Percentiles rank a stretch among this genome's conserved stretches.
phyloP scores from a whole-genome alignment of 139 green algal species.

The Mychonastes homosphaera region DNA sequence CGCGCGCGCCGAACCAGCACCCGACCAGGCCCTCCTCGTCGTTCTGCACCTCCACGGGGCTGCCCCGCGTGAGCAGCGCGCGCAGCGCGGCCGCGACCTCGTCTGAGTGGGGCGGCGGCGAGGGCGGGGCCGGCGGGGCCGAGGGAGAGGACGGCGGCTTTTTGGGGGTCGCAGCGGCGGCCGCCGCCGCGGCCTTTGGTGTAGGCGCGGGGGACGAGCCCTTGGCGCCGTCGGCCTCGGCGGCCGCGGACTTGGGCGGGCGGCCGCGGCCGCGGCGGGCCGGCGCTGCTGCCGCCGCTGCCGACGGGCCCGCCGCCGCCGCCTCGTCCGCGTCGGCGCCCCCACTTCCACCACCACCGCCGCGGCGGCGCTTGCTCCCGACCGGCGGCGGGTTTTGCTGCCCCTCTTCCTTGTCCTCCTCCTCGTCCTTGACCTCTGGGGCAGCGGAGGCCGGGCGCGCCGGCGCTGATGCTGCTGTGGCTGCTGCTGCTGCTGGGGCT shows the following conservation, averaged over 20 bases:
- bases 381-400: neutral
- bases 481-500: conserved; percentile 2
- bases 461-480: conserved; percentile 4
- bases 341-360: neutral
- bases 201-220: no score
- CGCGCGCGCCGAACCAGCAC: conserved; percentile 17
- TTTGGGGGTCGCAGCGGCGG: neutral
- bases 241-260: no score
- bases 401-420: neutral
- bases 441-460: no score
- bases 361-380: neutral
- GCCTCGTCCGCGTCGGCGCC: conserved; percentile 1
- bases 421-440: no score
- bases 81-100: neutral
- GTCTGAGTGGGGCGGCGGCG: neutral
- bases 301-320: no score
- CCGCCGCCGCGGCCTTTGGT: neutral
- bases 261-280: no score
- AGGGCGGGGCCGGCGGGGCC: conserved; percentile 2
- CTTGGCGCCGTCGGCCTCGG: no score
- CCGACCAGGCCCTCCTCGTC: conserved; percentile 31
- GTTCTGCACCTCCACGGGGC: conserved; percentile 23
- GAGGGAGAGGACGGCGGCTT: conserved; percentile 1
- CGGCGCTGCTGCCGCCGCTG: neutral
- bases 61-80: conserved; percentile 1